Evolutionary conservation across 768 basidiomycete species (phyloP).

Genomic region (Lactarius psammicola): DNA sequence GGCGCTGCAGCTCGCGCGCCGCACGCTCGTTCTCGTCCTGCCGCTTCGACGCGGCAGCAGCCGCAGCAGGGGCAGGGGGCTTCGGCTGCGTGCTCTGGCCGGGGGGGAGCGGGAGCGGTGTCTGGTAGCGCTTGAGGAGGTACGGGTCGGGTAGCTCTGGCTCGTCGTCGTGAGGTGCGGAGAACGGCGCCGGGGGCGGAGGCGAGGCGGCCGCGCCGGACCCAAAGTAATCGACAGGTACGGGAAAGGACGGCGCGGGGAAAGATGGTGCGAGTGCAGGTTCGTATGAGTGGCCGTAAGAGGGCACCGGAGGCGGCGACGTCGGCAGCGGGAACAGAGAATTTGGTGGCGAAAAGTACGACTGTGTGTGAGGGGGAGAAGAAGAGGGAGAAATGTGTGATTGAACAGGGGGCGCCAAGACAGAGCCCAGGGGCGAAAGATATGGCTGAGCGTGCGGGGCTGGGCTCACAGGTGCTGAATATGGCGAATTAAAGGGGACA

Average conservation of each 20-base stretch:
- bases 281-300: conserved; percentile 8
- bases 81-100: background rate
- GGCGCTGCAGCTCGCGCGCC: conserved; percentile 21
- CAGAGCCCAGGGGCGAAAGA: background rate
- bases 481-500: background rate
- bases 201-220: conserved; percentile 31
- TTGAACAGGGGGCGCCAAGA: background rate
- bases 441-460: conserved; percentile 5
- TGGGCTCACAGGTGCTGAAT: background rate
- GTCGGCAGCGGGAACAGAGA: background rate
- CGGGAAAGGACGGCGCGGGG: conserved; percentile 5
- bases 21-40: conserved; percentile 11
- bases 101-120: conserved; percentile 52
- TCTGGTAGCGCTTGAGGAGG: conserved; percentile 48
- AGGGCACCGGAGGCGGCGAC: conserved; percentile 8
- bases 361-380: background rate
- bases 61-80: background rate
- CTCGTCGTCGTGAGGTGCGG: conserved; percentile 26
- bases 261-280: background rate
- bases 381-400: background rate
- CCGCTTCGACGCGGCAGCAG: background rate
- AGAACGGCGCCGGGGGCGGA: conserved; percentile 1
- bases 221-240: conserved; percentile 27
- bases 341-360: background rate
- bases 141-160: conserved; percentile 46